A percentile compares a stretch with the other conserved stretches of the same genome.
Conservation (phyloP, 345 rosid species). For the Heritiera fomes region DNA sequence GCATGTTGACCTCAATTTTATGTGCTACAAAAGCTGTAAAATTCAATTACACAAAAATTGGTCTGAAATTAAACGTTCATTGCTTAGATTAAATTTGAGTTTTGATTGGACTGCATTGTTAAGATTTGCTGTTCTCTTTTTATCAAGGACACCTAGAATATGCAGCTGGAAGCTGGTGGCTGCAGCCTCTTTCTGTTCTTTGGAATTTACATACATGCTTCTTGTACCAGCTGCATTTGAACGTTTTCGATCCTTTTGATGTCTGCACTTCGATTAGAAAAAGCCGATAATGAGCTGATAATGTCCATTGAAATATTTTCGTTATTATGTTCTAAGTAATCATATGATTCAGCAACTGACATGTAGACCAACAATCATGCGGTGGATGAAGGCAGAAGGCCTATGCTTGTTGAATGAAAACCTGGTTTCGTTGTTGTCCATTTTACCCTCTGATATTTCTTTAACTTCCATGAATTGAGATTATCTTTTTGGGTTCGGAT, state of each 20-base stretch:
- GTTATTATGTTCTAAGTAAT: conserved; percentile 15
- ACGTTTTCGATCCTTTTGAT: conserved; percentile 9
- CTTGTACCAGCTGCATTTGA: conserved; percentile 16
- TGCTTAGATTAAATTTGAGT: neutral
- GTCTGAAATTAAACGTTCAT: neutral
- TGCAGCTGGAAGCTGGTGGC: conserved; percentile 12
- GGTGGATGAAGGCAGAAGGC: neutral
- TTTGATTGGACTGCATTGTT: neutral
- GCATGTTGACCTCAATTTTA: neutral
- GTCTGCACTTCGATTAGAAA: neutral
- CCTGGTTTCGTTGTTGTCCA: neutral
- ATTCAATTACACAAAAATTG: neutral
- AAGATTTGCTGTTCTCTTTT: conserved; percentile 3
- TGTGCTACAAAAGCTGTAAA: neutral
- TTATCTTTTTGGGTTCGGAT: neutral
- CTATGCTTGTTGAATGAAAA: conserved; percentile 20
- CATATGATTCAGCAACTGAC: neutral
- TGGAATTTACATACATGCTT: conserved; percentile 1
- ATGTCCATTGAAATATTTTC: conserved; percentile 2
- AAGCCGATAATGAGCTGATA: conserved; percentile 17
- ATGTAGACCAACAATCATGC: neutral
- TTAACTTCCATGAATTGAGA: neutral
- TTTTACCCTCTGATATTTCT: too few species aligned
- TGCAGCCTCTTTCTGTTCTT: conserved; percentile 10
- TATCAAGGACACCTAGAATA: conserved; percentile 21